These are phyloP conservation scores for Claviceps fusiformis DNA, from an alignment of 2,329 filamentous ascomycete genomes.

Conservation along the genomic window DNA sequence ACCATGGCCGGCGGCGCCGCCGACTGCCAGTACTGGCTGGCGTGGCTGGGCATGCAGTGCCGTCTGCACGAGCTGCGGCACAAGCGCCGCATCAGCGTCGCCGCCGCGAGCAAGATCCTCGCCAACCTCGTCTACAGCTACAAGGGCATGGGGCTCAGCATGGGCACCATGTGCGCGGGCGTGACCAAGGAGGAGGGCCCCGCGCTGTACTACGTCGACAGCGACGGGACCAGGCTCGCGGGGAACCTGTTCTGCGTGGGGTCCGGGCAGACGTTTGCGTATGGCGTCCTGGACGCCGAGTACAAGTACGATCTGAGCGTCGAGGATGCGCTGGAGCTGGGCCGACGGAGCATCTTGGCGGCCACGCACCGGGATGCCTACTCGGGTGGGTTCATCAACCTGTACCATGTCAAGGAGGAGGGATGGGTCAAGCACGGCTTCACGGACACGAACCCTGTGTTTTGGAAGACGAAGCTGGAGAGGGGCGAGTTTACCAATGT, in stretches of 20 bases:
- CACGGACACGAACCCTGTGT: constrained; percentile 95
- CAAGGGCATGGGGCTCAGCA: constrained; percentile 96
- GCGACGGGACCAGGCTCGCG: constrained; percentile 76
- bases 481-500: constrained; percentile 98
- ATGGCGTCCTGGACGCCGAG: constrained; percentile 92
- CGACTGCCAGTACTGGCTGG: constrained; percentile 99
- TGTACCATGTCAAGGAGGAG: constrained; percentile 98
- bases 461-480: constrained; percentile 98
- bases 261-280: constrained; percentile 95
- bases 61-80: constrained; percentile 97
- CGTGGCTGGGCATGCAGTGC: constrained; percentile 97
- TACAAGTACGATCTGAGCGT: constrained; percentile 81
- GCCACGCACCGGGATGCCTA: constrained; percentile 97
- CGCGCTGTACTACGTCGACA: constrained; percentile 96
- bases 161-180: constrained; percentile 99
- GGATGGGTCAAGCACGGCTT: constrained; percentile 99
- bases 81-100: constrained; percentile 96
- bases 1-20: constrained; percentile 98
- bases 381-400: constrained; percentile 95
- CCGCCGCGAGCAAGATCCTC: constrained; percentile 94
- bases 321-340: constrained; percentile 82
- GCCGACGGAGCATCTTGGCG: constrained; percentile 81
- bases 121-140: constrained; percentile 97
- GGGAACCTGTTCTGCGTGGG: constrained; percentile 98
- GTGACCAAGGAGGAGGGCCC: constrained; percentile 92